Evolutionary conservation across 2,329 filamentous ascomycete species (phyloP), one percentile per base, ranked within the genome.

Genomic region (Exserohilum rostratum): DNA sequence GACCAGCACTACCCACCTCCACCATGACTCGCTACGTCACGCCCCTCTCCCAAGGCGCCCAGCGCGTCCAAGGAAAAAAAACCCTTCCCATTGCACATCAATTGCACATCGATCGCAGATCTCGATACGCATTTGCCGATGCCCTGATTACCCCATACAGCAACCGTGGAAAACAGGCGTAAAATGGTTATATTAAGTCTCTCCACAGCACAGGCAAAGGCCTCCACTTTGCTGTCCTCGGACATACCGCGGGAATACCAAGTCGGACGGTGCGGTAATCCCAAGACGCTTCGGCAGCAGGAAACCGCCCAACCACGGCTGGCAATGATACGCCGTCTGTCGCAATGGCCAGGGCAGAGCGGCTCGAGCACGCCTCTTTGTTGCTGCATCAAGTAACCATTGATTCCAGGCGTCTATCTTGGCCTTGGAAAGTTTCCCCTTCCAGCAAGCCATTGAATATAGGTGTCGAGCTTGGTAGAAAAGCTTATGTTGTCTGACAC

Each of bases 121-220:
- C 22, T 25, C 7, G 22, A 25, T 7, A 25, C 22, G 10, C 47
- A 25, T n/a, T 42, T 38, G 2, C 44, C 38, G 2, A 35, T 43
- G 46, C 52, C 53, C 37, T 39, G n/a, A 43, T 44, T 54, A 44
- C 55, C 49, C 12, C 17, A 58, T 50, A 18, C 29, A 59, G 53
- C 47, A 59, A 55, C 29, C 27, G 35, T 59, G 0, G 58, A 55
- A 61, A 53, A 40, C 37, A 59, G 58, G 53, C 53, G 48, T 34
- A 10, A 39, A 47, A 55, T 34, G 37, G 52, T 51, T 52, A 55
- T 55, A 52, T 52, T 47, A 43, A 52, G 38, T 42, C 30, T 50
- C 46, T 31, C 47, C 37, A 27, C 47, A 17, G 22, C 22, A 25
- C 22, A 25, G 22, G 4, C 22, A 25, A 25, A 25, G 7, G 22